Evolutionary conservation across 768 basidiomycete species (phyloP), one percentile per base, ranked within the genome.

Genomic region (Suillus lakei): DNA sequence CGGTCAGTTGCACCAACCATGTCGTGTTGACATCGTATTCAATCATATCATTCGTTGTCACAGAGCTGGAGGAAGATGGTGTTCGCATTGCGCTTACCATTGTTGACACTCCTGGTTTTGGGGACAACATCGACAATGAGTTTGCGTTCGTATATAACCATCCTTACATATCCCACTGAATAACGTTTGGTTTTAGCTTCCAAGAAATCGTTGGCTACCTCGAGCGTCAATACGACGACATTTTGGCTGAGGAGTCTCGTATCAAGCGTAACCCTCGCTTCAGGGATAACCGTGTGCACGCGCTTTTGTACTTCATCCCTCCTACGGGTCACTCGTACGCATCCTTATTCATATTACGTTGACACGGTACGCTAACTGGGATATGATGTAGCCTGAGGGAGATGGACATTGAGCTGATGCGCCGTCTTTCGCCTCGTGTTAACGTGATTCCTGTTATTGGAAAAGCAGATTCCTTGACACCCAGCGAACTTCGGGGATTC

Each of bases 181-280:
- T 62, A 48, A 63, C 18, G 48, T 41, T 18, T 36, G 64, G 23
- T 50, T 64, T 28, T 70, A 98, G 97, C 63, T 99, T 99, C 81
- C 91, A 93, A 77, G 98, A 99, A 78, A 99, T 99, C 70, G 91
- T 97, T 60, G 93, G 93, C 67, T 87, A 99, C 81, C 89, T 99
- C 69, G 98, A 99, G 78, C 90, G 97, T 62, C 96, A 99, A 88
- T 99, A 99, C 80, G 98, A 99, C 67, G 96, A 99, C 72, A 97
- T 98, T 75, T 84, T 99, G 69, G 96, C 97, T 5, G 97, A 99
- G 77, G 98, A 99, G 82, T 97, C 95, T 62, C 88, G 98, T 70
- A 99, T 99, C 82, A 99, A 98, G 83, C 96, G 98, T 85, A 99
- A 98, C 80, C 96, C 97, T 36, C 91, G 98, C 68, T 99, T 99